Evolutionary conservation across 139 green algal genomes (phyloP), one percentile per base, ranked within the genome.

Genomic region (Chlamydomonas sp.): DNA sequence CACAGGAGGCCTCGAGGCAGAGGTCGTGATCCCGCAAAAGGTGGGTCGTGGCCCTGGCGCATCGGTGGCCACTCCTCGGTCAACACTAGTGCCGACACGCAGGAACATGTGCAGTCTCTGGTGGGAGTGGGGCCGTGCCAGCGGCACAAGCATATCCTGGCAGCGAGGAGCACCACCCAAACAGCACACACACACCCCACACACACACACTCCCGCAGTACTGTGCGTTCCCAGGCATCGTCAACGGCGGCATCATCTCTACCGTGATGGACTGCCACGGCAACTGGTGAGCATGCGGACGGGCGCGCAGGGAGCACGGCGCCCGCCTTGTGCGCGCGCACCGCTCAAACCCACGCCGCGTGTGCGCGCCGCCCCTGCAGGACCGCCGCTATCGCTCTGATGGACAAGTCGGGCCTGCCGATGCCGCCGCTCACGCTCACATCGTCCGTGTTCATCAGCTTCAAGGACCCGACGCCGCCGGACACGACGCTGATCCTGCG

Each of bases 371-470:
- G 22, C 36, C 30, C 37, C 34, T 71, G 29, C 64, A 90, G 73
- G 88, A 90, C 81, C 16, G 87, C 89, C 1, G 89, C 89, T 1
- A 85, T 93, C 2, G 76, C 84, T 0, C 77, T 95, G 2, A 95
- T 95, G 89, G 89, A 95, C 73, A 72, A 81, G 35, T 75, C 72
- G 3, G 83, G 72, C 38, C 70, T 92, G 50, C 84, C 89, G 0
- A 84, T 81, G 39, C 89, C 89, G 1, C 88, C 89, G 0, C 77
- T 95, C n/a, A 95, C 89, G 2, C 81, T 95, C 0, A 93, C 89
- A 2, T 75, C 77, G 2, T 79, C 83, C 38, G 81, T 95, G 63
- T 65, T 86, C 76, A 73, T 88, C 4, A 81, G 71, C 3, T 92
- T 81, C 77, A 82, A 84, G 50, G 84, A 89, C 66, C 80, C 85